Conservation (phyloP, 2,329 filamentous ascomycete genomes). For the Aspergillus sp. region DNA sequence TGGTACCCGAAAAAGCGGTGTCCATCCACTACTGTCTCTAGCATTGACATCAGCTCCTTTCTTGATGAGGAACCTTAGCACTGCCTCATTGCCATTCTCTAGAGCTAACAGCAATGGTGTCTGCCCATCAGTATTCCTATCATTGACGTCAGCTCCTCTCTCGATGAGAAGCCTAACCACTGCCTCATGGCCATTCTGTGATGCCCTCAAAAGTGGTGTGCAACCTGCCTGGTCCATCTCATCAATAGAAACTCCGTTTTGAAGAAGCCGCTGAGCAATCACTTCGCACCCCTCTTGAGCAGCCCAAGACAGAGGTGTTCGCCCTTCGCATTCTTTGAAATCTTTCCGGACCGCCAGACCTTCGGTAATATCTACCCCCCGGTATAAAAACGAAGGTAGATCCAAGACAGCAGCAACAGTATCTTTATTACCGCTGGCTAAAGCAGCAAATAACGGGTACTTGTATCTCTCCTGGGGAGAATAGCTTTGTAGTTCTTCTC, state of each 20-base stretch:
- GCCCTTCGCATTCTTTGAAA: too few relatives aligned
- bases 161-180: not conserved
- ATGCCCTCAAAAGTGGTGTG: not conserved
- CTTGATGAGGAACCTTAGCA: not conserved
- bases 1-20: slow-evolving; percentile 3
- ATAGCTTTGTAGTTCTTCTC: slow-evolving; percentile 3
- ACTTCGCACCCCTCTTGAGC: not conserved
- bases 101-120: not conserved
- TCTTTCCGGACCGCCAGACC: not conserved
- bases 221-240: not conserved
- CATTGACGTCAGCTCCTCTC: not conserved
- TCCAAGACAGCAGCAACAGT: slow-evolving; percentile 9
- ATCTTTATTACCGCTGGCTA: slow-evolving; percentile 9
- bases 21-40: not conserved
- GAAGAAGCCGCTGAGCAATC: not conserved
- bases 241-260: not conserved
- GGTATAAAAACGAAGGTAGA: not conserved
- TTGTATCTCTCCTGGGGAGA: slow-evolving; percentile 8
- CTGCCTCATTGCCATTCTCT: not conserved
- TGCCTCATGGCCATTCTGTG: not conserved
- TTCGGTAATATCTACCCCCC: slow-evolving; percentile 1
- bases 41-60: not conserved
- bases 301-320: not conserved
- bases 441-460: slow-evolving; percentile 19
- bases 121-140: not conserved